Conservation (phyloP, 805 yeast species). For the Sungouiella thailandica region DNA sequence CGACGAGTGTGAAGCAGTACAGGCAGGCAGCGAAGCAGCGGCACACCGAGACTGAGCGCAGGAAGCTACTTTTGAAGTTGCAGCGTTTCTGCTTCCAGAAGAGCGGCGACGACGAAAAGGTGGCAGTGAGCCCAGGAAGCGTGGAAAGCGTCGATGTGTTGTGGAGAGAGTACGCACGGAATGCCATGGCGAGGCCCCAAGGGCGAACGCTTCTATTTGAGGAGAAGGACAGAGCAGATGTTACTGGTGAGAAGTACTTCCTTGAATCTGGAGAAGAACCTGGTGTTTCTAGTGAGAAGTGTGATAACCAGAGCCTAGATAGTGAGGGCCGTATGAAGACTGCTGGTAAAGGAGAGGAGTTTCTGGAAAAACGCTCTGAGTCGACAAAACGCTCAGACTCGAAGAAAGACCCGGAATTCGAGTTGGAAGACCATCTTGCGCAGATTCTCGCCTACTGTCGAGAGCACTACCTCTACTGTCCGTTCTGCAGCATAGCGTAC, state of each 20-base stretch:
- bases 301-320: neutral
- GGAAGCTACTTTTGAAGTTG: constrained; percentile 19
- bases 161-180: constrained; percentile 23
- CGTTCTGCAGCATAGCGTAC: constrained; percentile 11
- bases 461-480: constrained; percentile 9
- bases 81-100: constrained; percentile 40
- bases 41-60: constrained; percentile 2
- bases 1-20: constrained; percentile 3
- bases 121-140: constrained; percentile 13
- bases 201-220: neutral
- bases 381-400: neutral
- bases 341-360: no score
- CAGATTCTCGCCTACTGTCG: constrained; percentile 7
- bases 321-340: neutral
- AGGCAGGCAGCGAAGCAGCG: constrained; percentile 3
- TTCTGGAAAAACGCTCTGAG: neutral
- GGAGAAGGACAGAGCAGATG: neutral
- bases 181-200: neutral
- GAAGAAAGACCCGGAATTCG: neutral
- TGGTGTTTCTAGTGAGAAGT: no score
- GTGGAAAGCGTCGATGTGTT: constrained; percentile 27
- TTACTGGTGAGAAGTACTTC: no score
- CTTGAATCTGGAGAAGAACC: neutral
- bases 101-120: constrained; percentile 31
- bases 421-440: constrained; percentile 2